Base-by-base conservation (phyloP, 2,329 filamentous ascomycete species). In the Colletotrichum graminicola region DNA sequence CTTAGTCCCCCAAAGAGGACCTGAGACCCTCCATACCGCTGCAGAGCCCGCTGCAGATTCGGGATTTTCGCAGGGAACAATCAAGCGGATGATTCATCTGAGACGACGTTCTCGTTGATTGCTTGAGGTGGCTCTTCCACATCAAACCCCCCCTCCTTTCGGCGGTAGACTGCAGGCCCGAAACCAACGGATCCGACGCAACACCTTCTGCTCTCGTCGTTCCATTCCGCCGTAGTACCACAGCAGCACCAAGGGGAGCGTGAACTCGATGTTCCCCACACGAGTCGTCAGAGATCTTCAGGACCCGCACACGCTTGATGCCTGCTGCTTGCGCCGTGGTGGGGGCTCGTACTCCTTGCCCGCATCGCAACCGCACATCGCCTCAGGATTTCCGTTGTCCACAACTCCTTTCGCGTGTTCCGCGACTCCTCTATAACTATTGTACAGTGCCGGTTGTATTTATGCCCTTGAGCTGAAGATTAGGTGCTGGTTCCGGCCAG, bases 21-120 rank as follows among this genome's bases (percentile, higher is more conserved):
- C 49, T 57, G 63, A 67, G 67, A 71, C 67, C 63, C 45, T 62
- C 67, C 51, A 62, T 67, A 41, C 67, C 64, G 67, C 63, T 71
- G 67, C 67, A 67, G 63, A 71, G 67, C 51, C 63, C 67, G 67
- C 67, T 71, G 67, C 67, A 67, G 67, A 71, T 41, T 71, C 63
- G 57, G 67, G 67, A 71, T 71, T 67, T 71, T 57, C 67, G 63
- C 67, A 71, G 67, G 67, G 67, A 62, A 51, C 43, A 23, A 67
- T 39, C 39, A 11, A 59, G 41, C 60, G 56, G 63, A 57, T 51
- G 56, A 62, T 67, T 71, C 67, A 71, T 56, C 51, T 67, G 34
- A 61, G 41, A 51, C 34, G 23, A 26, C 32, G 32, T 41, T 49
- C 54, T 67, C 36, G 67, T 23, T 21, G 12, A 26, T 61, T 47